Percentiles rank a stretch among this genome's conserved stretches.
Conservation (phyloP, 148 eudicot species). For the Rhododendron mucronatum region DNA sequence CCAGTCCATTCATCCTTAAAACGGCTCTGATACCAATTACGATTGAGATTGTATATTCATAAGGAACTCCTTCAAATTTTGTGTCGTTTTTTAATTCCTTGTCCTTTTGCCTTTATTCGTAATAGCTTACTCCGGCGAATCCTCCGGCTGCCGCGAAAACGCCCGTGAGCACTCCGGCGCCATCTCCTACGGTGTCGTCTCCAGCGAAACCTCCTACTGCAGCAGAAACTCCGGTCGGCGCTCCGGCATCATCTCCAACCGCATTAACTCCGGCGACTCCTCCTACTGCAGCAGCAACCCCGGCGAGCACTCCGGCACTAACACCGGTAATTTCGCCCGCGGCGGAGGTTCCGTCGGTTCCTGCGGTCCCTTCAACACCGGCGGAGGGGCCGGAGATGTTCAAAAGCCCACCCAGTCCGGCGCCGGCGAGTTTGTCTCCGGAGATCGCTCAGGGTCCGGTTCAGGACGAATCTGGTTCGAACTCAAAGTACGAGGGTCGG, state of each 20-base stretch:
- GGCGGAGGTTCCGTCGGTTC: constrained; percentile 20
- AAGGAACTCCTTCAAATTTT: too few relatives aligned
- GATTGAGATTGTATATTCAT: too few relatives aligned
- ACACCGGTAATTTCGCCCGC: constrained; percentile 13
- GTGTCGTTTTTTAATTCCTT: too few relatives aligned
- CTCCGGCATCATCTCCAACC: neutral
- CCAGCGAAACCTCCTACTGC: neutral
- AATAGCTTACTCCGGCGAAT: neutral
- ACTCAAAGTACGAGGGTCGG: constrained; percentile 12
- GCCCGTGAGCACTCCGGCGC: neutral
- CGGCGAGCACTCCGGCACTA: neutral
- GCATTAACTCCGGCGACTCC: neutral
- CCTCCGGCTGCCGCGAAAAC: neutral
- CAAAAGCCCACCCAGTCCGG: constrained; percentile 21
- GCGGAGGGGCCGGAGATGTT: constrained; percentile 19
- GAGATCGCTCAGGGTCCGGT: constrained; percentile 25
- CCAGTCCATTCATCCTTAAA: too few relatives aligned
- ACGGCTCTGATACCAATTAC: too few relatives aligned
- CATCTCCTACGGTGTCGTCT: neutral
- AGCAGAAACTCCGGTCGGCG: neutral
- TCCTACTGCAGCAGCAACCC: constrained; percentile 5
- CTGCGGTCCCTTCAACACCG: constrained; percentile 18
- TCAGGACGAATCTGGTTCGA: constrained; percentile 23
- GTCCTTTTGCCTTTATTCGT: neutral
- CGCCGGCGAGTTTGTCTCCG: constrained; percentile 14